Conservation (phyloP, 2,329 filamentous ascomycete genomes). For the Fusarium sp. region DNA sequence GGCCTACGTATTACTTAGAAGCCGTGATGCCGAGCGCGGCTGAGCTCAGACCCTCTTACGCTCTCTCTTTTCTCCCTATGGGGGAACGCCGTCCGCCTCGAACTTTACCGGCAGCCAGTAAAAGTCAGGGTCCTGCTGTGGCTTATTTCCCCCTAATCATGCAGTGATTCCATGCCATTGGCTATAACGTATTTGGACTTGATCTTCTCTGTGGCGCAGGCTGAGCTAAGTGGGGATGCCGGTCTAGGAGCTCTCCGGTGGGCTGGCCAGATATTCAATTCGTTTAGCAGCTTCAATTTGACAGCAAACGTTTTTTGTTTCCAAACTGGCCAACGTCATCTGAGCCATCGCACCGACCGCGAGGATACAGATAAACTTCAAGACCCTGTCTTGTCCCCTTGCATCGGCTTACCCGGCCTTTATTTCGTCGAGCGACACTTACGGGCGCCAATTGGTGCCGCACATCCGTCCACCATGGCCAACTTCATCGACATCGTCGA, state of each 20-base stretch:
- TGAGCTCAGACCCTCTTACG: slow-evolving; percentile 39
- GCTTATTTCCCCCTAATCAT: slow-evolving; percentile 36
- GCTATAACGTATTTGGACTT: slow-evolving; percentile 3
- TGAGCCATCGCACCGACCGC: slow-evolving; percentile 1
- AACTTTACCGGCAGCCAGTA: slow-evolving; percentile 20
- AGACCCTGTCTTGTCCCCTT: background rate
- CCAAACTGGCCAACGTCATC: background rate
- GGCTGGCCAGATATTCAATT: slow-evolving; percentile 38
- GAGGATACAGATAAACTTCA: background rate
- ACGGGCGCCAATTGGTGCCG: slow-evolving; percentile 30
- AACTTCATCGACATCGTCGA: slow-evolving; percentile 58
- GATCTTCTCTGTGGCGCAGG: slow-evolving; percentile 14
- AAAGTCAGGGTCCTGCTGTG: slow-evolving; percentile 42
- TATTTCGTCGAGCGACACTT: background rate
- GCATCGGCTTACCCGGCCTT: background rate
- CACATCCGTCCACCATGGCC: slow-evolving; percentile 49
- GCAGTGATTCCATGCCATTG: slow-evolving; percentile 10
- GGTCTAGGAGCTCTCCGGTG: slow-evolving; percentile 28
- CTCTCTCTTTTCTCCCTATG: slow-evolving; percentile 31
- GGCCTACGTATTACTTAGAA: slow-evolving; percentile 43
- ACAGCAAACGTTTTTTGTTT: background rate
- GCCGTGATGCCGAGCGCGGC: slow-evolving; percentile 48
- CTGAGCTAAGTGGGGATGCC: slow-evolving; percentile 19
- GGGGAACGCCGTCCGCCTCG: slow-evolving; percentile 26
- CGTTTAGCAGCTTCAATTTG: slow-evolving; percentile 24